Evolutionary conservation across 495 filamentous ascomycete species (phyloP), one percentile per base, ranked within the genome.

Genomic region (Aspergillus hancockii): DNA sequence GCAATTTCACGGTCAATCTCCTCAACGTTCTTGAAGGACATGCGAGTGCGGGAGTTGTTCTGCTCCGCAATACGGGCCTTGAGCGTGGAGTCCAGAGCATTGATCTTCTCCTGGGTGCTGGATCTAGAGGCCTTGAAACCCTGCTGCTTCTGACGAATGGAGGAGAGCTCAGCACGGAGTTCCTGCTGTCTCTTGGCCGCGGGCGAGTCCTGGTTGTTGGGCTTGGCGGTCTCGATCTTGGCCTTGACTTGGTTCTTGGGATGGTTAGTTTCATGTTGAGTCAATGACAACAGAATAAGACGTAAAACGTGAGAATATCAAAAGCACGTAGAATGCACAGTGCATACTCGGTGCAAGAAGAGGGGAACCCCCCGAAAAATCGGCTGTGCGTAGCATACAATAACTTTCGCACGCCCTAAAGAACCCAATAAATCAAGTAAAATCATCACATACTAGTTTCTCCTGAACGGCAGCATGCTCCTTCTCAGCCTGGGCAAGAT

Each of bases 1-100:
- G 84, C 79, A 63, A 99, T 93, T 71, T 91, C 85, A 21, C 78
- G 79, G 71, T 98, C 92, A 51, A 98, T 76, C 41, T 98, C 94
- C 36, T 93, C 93, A 52, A 89, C 84, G 60, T 76, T 90, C 83
- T 92, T 96, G 83, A 88, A 98, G 22, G 82, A 74, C 55, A 96
- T 83, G 68, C 87, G 86, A 67, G 82, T 81, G 45, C 87, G 85
- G 31, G 90, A 90, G 58, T 79, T 81, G 81, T 98, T 97, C 69
- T 92, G 88, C 75, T 96, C 92, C 62, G 83, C 81, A 62, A 93
- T 87, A 64, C 87, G 86, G 55, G 85, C 82, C 74, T 92, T 92
- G 54, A 98, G 76, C 57, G 90, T 87, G 62, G 88, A 85, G 61
- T 97, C 93, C 41, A 95, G 80, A 32, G 82, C 82, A 79, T 90